Percentiles rank a stretch among this genome's conserved stretches.
These are phyloP conservation scores for Cyberlindnera subsufficiens DNA, from an alignment of 805 yeast genomes.

Conservation along the genomic window DNA sequence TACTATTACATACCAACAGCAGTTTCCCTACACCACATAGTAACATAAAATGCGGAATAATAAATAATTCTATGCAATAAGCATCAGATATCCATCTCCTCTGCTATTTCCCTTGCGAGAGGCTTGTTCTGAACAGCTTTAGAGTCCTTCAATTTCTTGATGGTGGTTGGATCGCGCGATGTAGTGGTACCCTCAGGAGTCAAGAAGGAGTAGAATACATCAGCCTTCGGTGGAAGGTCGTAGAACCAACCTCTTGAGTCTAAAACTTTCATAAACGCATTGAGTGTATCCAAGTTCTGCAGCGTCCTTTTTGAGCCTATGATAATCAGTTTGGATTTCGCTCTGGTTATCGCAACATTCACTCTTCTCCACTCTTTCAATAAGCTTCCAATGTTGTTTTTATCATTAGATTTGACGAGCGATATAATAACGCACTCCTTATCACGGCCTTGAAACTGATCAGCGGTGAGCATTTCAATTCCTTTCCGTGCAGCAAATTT, in stretches of 20 bases:
- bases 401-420: constrained; percentile 73
- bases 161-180: not conserved
- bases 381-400: constrained; percentile 65
- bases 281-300: constrained; percentile 42
- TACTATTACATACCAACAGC: no score
- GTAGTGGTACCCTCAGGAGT: not conserved
- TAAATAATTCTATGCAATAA: not conserved
- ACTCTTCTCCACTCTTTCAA: constrained; percentile 86
- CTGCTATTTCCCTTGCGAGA: constrained; percentile 15
- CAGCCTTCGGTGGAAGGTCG: constrained; percentile 37
- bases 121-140: constrained; percentile 13
- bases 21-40: no score
- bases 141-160: constrained; percentile 4
- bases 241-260: constrained; percentile 59
- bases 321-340: constrained; percentile 75
- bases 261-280: constrained; percentile 55
- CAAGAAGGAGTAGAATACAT: constrained; percentile 2
- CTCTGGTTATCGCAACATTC: constrained; percentile 92
- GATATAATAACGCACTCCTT: constrained; percentile 89
- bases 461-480: constrained; percentile 86
- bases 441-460: constrained; percentile 93
- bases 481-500: constrained; percentile 28
- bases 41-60: no score
- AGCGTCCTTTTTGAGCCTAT: constrained; percentile 74
- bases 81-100: constrained; percentile 10